Percentiles rank a stretch among this genome's conserved stretches.
Conservation (phyloP, 495 filamentous ascomycete genomes). For the Penicillium longicatenatum region DNA sequence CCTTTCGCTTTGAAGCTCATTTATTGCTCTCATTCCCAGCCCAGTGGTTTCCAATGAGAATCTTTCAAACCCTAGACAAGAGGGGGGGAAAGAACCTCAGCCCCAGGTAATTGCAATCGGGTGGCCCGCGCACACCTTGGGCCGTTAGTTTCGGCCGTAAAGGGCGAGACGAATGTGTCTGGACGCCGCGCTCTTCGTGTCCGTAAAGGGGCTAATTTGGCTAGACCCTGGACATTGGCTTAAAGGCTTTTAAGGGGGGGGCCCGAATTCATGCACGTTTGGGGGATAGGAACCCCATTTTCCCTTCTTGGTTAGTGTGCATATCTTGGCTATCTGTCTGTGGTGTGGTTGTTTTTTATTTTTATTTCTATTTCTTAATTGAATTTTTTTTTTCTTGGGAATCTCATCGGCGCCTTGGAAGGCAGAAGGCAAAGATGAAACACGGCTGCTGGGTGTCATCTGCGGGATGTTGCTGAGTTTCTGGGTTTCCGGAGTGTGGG, state of each 20-base stretch:
- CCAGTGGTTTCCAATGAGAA: not conserved
- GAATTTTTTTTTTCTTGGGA: conserved; percentile 4
- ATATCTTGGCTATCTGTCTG: too few relatives aligned
- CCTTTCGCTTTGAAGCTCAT: too few relatives aligned
- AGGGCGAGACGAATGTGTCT: not conserved
- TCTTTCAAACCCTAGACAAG: not conserved
- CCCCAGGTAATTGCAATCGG: not conserved
- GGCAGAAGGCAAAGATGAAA: not conserved
- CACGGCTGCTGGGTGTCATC: too few relatives aligned
- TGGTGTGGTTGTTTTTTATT: too few relatives aligned
- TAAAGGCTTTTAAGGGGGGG: not conserved
- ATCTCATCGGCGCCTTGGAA: not conserved
- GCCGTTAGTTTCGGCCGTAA: conserved; percentile 5
- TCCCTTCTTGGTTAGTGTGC: conserved; percentile 10
- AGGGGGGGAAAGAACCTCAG: not conserved
- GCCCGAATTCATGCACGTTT: not conserved
- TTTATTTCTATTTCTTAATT: too few relatives aligned
- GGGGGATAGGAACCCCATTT: not conserved
- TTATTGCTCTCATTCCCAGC: not conserved
- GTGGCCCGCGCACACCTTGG: conserved; percentile 1
- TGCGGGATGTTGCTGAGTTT: too few relatives aligned
- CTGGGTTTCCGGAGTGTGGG: too few relatives aligned
- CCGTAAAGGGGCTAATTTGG: not conserved
- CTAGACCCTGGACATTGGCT: too few relatives aligned
- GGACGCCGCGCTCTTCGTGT: not conserved